Evolutionary conservation across 2,329 filamentous ascomycete genomes (phyloP).

Genomic region (Talaromyces sp.): DNA sequence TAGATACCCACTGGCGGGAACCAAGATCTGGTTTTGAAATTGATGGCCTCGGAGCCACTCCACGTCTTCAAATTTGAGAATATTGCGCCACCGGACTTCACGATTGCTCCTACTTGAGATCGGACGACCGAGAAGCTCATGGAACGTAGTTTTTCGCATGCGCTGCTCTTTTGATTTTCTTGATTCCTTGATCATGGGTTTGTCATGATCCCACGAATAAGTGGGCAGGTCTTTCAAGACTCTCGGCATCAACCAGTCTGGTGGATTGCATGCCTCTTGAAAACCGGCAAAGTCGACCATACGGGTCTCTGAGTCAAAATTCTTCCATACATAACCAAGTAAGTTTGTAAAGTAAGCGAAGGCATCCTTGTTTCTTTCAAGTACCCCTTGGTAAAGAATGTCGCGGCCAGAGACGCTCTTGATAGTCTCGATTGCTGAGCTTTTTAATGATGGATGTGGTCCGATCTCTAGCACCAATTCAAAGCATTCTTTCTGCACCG

Average conservation of each 20-base stretch:
- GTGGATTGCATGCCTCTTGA: conserved; percentile 10
- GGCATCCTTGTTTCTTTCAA: conserved; percentile 20
- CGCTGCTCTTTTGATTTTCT: conserved; percentile 39
- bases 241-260: not conserved
- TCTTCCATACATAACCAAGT: conserved; percentile 22
- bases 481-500: conserved; percentile 16
- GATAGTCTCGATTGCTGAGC: conserved; percentile 24
- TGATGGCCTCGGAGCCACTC: conserved; percentile 35
- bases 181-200: conserved; percentile 43
- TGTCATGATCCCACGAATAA: conserved; percentile 50
- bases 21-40: conserved; percentile 24
- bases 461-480: conserved; percentile 28
- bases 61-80: conserved; percentile 29
- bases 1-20: conserved; percentile 27
- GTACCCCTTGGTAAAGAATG: conserved; percentile 20
- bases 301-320: too few species aligned
- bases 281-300: not conserved
- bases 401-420: not conserved
- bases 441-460: conserved; percentile 32
- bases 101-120: conserved; percentile 22
- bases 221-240: conserved; percentile 31
- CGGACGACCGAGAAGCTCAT: conserved; percentile 24
- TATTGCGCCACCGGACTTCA: conserved; percentile 31
- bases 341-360: conserved; percentile 14
- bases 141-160: conserved; percentile 31